Conservation (phyloP, 768 basidiomycete genomes). For the Pleurotus salmoneostramineus region DNA sequence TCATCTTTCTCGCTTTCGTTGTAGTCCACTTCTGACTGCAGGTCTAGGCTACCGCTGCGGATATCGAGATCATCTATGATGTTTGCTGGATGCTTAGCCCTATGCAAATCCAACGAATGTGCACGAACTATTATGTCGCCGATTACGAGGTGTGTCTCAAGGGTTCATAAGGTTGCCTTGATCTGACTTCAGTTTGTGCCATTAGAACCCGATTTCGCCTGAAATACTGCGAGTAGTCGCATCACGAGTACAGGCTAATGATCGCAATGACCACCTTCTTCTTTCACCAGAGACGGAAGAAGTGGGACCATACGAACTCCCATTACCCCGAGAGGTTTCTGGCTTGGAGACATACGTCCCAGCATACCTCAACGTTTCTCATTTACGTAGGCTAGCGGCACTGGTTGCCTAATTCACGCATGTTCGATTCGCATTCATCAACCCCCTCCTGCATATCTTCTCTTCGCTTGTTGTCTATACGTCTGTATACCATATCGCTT, state of each 20-base stretch:
- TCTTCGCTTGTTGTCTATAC: constrained; percentile 11
- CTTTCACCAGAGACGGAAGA: constrained; percentile 96
- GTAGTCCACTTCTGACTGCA: constrained; percentile 10
- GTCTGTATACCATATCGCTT: constrained; percentile 30
- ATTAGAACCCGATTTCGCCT: constrained; percentile 90
- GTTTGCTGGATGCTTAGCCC: constrained; percentile 99
- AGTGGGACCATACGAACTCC: constrained; percentile 92
- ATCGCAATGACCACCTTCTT: constrained; percentile 94
- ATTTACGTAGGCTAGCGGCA: constrained; percentile 83
- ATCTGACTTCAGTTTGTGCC: background rate
- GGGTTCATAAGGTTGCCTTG: background rate
- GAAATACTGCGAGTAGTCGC: constrained; percentile 97
- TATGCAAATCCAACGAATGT: constrained; percentile 99
- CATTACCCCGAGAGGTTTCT: constrained; percentile 90
- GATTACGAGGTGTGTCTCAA: constrained; percentile 82
- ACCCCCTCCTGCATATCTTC: background rate
- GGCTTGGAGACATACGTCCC: constrained; percentile 97
- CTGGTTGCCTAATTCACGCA: constrained; percentile 58
- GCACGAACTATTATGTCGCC: constrained; percentile 97
- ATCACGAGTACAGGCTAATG: constrained; percentile 91
- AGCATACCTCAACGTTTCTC: constrained; percentile 86
- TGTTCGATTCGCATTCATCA: constrained; percentile 11
- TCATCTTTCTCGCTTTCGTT: background rate
- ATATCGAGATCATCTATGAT: constrained; percentile 98
- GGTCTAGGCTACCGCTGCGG: constrained; percentile 78